Base-by-base conservation (phyloP, 805 yeast genomes). In the Candida silvicultrix region DNA sequence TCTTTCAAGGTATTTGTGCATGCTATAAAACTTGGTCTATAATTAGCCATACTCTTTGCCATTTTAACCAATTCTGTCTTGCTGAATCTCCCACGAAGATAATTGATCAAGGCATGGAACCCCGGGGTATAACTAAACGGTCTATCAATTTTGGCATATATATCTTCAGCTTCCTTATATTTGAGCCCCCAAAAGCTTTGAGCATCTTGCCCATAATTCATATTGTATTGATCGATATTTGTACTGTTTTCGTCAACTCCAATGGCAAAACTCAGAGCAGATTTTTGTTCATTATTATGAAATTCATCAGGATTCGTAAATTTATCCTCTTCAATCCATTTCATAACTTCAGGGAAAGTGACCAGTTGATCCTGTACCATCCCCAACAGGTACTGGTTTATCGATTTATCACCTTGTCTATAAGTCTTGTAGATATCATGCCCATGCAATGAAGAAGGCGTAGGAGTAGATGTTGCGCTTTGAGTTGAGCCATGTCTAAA, bases 91-190 rank as follows among this genome's bases (percentile, higher is more conserved):
- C 75, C 69, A 47, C 83, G 71, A 49, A 92, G 68, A 60, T 90
- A 90, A 11, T 80, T 75, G 55, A 87, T 80, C 46, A 92, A 71
- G 40, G 82, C 79, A 64, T 89, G 97, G 63, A 85, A 92, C 3
- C 97, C 97, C 1, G 89, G 85, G 0, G 96, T 90, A 60, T 94
- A 92, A 9, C 90, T 78, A 59, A 85, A 94, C 1, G 98, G 97
- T 44, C 69, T 73, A 20, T 67, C 72, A 15, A 92, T 86, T 43
- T 78, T 73, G 19, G 84, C 80, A 66, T 92, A 94, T 14, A 92
- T 84, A 51, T 85, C 92, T 56, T 80, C 81, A 0, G 94, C 88
- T 51, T 84, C 87, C 47, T 72, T 73, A 61, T 66, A 80, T 21
- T 69, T 55, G 23, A 74, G 53, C 1, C 78, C 79, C 55, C 73